Base-by-base conservation (phyloP, 2,329 filamentous ascomycete genomes). In the Xylariaceae sp. region DNA sequence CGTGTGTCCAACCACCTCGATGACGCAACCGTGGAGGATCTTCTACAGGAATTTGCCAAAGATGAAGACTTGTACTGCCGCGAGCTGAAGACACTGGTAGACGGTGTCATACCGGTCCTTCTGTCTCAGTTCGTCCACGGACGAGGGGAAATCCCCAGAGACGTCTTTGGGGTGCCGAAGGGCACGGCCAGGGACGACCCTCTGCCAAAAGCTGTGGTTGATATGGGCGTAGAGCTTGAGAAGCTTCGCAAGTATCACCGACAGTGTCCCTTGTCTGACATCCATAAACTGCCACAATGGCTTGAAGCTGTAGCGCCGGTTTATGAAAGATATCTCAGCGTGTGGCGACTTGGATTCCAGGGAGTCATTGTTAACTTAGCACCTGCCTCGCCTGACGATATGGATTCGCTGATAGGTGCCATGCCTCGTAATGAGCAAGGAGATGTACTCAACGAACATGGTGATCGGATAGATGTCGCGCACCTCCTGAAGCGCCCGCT, bases 321-420 rank as follows among this genome's bases (percentile, higher is more conserved):
- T 8, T 98, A 98, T 59, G 73, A 80, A 44, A 82, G 87, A 55
- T 98, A 97, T 59, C 72, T 97, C 21, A 79, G 80, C 55, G 81
- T 84, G 6, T 98, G 92, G 92, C 77, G 88, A 19, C 73, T 97
- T 33, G 92, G 92, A 1, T 98, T 97, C 61, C 85, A 95, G 55
- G 89, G 94, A 58, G 79, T 98, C 14, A 81, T 97, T 34, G 87
- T 98, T 52, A 97, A 95, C 57, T 77, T 97, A 23, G 88, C 88
- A 1, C 85, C 88, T 6, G 76, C 79, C 4, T 64, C 66, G 2
- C 54, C 61, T 2, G 78, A 82, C 23, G 78, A 83, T 33, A 71
- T 78, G 27, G 72, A 80, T 47, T 78, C 76, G 2, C 63, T 80
- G 2, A 57, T 81, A 36, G 70, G 76, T 44, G 76, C 73, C 2